Evolutionary conservation across 345 rosid genomes (phyloP).

Genomic region (Durio zibethinus): DNA sequence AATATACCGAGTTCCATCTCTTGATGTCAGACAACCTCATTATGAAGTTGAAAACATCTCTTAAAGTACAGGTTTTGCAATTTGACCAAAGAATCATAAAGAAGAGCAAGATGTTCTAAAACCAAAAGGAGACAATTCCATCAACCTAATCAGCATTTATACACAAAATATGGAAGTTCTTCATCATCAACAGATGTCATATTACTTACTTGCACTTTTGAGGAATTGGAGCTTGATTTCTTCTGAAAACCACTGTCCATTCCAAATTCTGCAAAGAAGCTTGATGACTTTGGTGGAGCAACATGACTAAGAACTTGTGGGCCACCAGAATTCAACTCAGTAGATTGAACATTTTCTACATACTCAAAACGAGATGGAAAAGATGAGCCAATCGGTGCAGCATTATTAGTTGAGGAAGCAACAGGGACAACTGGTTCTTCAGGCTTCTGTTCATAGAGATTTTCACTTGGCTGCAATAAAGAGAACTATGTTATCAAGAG

Average conservation of each 20-base stretch:
- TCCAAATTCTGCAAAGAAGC: constrained; percentile 88
- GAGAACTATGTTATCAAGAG: neutral
- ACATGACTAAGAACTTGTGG: constrained; percentile 83
- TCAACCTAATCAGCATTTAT: neutral
- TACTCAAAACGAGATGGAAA: constrained; percentile 92
- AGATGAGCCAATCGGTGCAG: constrained; percentile 48
- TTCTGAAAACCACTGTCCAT: constrained; percentile 71
- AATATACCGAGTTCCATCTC: neutral
- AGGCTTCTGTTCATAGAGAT: constrained; percentile 95
- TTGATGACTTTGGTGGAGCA: constrained; percentile 86
- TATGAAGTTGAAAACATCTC: neutral
- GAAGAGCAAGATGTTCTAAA: neutral
- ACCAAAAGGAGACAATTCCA: neutral
- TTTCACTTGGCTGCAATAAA: constrained; percentile 60
- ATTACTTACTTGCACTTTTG: constrained; percentile 62
- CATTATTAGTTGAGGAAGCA: constrained; percentile 48
- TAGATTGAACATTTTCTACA: constrained; percentile 56
- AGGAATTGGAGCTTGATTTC: constrained; percentile 56
- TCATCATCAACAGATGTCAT: neutral
- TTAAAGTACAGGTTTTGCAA: neutral
- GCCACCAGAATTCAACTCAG: constrained; percentile 50
- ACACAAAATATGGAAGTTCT: neutral
- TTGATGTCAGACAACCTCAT: neutral
- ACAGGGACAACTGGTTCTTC: constrained; percentile 71
- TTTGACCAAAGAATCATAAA: neutral